Base-by-base conservation (phyloP, 352 stramenopile genomes). In the Globisporangium sylvaticum region DNA sequence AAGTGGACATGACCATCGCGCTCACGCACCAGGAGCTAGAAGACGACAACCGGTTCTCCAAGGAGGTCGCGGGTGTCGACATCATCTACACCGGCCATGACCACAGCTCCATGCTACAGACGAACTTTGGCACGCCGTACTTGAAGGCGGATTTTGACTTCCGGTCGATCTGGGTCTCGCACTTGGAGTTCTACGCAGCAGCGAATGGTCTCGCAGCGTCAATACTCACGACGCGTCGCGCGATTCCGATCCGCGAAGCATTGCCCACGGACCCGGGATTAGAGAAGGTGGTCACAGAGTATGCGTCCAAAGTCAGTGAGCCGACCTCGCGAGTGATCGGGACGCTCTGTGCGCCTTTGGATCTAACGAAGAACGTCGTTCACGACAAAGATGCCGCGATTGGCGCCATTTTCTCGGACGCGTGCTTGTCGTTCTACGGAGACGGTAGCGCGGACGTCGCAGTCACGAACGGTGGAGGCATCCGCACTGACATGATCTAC, bases 121-220 rank as follows among this genome's bases (percentile, higher is more conserved):
- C 74, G 42, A 83, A 84, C 57, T 91, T 74, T 64, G 79, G 79
- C 42, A 81, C 83, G 57, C 75, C 85, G 62, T 90, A 90, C 74
- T 56, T 91, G 56, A 93, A 91, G 70, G 65, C 83, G 4, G 85
- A 90, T 59, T 81, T 89, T 34, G 77, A 93, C 68, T 91, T 93
- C 70, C 81, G 78, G 6, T 87, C 81, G 22, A 77, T 92, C 63
- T 91, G 84, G 84, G 57, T 65, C 37, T 88, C 84, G 3, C 75
- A 77, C 50, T 67, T 91, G 46, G 74, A 92, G 54, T 91, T 79
- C 70, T 91, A 84, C 52, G 72, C 71, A 24, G 70, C 75, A 4
- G 68, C 78, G 5, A 64, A 3, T 0, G n/a, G 42, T 18, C 77
- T 80, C 56, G 39, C 67, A 4, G 71, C 74, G 31, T 74, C 64